A percentile compares a stretch with the other conserved stretches of the same genome.
phyloP scores from a whole-genome alignment of 1,284 basidiomycete genomes.

The Amylostereum areolatum region DNA sequence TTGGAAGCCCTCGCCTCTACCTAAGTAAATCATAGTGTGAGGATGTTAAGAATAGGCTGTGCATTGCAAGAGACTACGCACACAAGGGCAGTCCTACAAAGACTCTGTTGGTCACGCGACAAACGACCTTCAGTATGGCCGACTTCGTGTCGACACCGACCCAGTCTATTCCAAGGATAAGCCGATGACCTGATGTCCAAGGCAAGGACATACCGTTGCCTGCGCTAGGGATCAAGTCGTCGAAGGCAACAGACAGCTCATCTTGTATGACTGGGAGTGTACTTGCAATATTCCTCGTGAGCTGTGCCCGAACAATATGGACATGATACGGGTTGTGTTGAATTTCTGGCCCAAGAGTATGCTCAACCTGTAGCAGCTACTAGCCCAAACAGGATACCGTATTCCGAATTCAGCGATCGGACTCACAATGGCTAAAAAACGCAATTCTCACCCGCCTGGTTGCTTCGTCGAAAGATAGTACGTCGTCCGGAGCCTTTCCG shows the following conservation, averaged over 20 bases:
- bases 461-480: constrained; percentile 19
- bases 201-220: too few relatives aligned
- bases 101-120: too few relatives aligned
- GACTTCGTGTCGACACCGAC: too few relatives aligned
- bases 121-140: too few relatives aligned
- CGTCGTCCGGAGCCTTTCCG: constrained; percentile 25
- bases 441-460: constrained; percentile 20
- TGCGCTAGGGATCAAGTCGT: constrained; percentile 19
- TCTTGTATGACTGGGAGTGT: constrained; percentile 23
- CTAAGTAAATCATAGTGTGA: too few relatives aligned
- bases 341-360: constrained; percentile 21
- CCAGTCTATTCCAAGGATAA: too few relatives aligned
- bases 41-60: too few relatives aligned
- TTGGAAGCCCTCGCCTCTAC: too few relatives aligned
- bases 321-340: constrained; percentile 22
- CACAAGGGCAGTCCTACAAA: too few relatives aligned
- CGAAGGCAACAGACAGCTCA: constrained; percentile 25
- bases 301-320: constrained; percentile 14
- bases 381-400: too few relatives aligned
- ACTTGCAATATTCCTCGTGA: constrained; percentile 24
- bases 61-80: too few relatives aligned
- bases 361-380: constrained; percentile 17
- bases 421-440: not conserved
- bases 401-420: not conserved
- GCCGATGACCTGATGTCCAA: too few relatives aligned